Evolutionary conservation across 345 rosid species (phyloP), one percentile per base, ranked within the genome.

Genomic region (Carallia pectinifolia): DNA sequence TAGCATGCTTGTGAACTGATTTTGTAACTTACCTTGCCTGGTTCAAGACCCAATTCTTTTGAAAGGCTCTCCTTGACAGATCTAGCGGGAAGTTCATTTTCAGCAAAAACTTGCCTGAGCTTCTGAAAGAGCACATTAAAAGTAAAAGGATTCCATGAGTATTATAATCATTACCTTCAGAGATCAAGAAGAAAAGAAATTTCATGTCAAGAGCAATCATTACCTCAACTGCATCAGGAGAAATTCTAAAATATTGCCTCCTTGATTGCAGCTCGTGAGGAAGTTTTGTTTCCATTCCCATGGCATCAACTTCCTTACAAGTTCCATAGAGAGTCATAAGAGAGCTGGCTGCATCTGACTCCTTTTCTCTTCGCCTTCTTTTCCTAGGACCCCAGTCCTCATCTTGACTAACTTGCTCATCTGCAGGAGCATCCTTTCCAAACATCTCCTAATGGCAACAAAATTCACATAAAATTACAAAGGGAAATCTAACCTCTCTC

Each of bases 371-470:
- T 67, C 88, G 83, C 75, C 86, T 90, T 84, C 86, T 85, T 75
- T 85, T 88, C 52, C 80, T 71, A 48, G 99, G 99, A 80, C 99
- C 99, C 99, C 98, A 95, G 71, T 95, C 99, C 83, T 95, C 99
- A 80, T 95, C 99, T 81, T 95, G 98, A 58, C 97, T 95, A 62
- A 81, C 80, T 81, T 85, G 93, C 70, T 94, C 98, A 59, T 74
- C 80, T 59, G 77, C 73, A 61, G 76, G 81, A 68, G 89, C 91
- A 80, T 90, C 99, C 81, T 90, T 95, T 66, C 99, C 99, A 73
- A 95, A 95, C 98, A 95, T 92, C 82, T 92, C 99, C 99, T 95
- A 68, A 38, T 29, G 53, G 55, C 34, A 82, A n/a, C 38, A 58
- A 50, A 68, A 37, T 61, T 71, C 34, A 44, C 61, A 66, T 7